These are phyloP conservation scores for Cladophialophora immunda DNA, from an alignment of 2,329 filamentous ascomycete species.

Conservation along the genomic window DNA sequence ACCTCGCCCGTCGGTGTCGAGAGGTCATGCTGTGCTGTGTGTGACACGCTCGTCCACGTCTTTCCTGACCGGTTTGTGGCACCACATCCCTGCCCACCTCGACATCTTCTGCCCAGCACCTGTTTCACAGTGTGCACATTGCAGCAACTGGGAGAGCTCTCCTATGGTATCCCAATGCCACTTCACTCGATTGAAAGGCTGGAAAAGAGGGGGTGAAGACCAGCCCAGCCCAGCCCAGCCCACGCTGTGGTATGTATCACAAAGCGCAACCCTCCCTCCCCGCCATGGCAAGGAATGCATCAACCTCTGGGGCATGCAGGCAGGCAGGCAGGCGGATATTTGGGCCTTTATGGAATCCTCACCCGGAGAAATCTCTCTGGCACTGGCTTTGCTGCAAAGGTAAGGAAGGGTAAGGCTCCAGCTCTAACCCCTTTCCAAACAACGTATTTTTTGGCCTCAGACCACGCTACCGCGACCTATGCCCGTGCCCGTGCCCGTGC, in stretches of 20 bases:
- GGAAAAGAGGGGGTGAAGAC: not conserved
- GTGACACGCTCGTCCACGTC: not conserved
- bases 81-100: not conserved
- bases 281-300: not conserved
- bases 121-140: not conserved
- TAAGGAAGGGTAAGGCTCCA: no score
- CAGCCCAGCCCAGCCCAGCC: not conserved
- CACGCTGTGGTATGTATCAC: not conserved
- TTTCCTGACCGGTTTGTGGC: not conserved
- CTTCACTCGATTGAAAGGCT: not conserved
- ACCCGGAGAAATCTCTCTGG: no score
- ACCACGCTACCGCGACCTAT: no score
- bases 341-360: no score
- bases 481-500: no score
- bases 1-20: not conserved
- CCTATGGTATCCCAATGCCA: not conserved
- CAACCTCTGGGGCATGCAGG: slow-evolving; percentile 7
- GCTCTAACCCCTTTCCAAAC: no score
- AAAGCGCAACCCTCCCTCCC: not conserved
- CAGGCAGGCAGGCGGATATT: not conserved
- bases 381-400: no score
- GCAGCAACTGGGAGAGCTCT: not conserved
- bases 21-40: not conserved
- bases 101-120: not conserved
- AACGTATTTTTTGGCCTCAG: no score